Percentiles rank a stretch among this genome's conserved stretches.
Conservation (phyloP, 192 early-diverging fungal genomes). For the Backusella westeae region DNA sequence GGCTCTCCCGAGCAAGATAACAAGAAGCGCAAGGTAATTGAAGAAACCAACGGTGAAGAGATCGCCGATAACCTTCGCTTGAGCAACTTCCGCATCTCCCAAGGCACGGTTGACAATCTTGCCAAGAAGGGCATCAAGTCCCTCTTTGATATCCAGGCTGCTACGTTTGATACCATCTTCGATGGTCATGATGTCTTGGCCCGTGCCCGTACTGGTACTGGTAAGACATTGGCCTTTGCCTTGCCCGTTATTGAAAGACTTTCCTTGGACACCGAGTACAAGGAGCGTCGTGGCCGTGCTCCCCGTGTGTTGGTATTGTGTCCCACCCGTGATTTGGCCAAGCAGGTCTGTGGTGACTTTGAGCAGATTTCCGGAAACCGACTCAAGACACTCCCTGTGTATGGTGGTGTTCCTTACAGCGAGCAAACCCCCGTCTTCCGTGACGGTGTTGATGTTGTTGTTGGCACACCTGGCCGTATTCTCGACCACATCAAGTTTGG, state of each 20-base stretch:
- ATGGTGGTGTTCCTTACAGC: slow-evolving; percentile 88
- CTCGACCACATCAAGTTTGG: slow-evolving; percentile 83
- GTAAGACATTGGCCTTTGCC: slow-evolving; percentile 78
- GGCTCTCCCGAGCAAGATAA: slow-evolving; percentile 32
- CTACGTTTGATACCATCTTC: slow-evolving; percentile 68
- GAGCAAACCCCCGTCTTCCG: slow-evolving; percentile 81
- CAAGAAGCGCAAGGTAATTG: slow-evolving; percentile 33
- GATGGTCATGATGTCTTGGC: slow-evolving; percentile 77
- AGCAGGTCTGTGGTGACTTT: slow-evolving; percentile 85
- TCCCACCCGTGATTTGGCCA: slow-evolving; percentile 88
- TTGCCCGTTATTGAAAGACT: slow-evolving; percentile 75
- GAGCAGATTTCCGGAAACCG: slow-evolving; percentile 56
- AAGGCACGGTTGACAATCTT: slow-evolving; percentile 68
- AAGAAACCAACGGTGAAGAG: slow-evolving; percentile 38
- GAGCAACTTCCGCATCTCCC: slow-evolving; percentile 60
- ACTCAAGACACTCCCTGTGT: slow-evolving; percentile 69
- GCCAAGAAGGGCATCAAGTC: slow-evolving; percentile 70
- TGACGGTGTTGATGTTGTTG: slow-evolving; percentile 69
- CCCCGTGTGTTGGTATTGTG: slow-evolving; percentile 56
- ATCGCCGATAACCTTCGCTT: slow-evolving; percentile 57
- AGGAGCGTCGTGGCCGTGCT: slow-evolving; percentile 40
- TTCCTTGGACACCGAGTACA: slow-evolving; percentile 37
- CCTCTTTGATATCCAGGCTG: slow-evolving; percentile 95
- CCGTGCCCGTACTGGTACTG: slow-evolving; percentile 74
- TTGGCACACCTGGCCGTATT: slow-evolving; percentile 83